Percentiles rank a stretch among this genome's conserved stretches.
These are phyloP conservation scores for Amanita subjunquillea DNA, from an alignment of 768 basidiomycete genomes.

Conservation along the genomic window DNA sequence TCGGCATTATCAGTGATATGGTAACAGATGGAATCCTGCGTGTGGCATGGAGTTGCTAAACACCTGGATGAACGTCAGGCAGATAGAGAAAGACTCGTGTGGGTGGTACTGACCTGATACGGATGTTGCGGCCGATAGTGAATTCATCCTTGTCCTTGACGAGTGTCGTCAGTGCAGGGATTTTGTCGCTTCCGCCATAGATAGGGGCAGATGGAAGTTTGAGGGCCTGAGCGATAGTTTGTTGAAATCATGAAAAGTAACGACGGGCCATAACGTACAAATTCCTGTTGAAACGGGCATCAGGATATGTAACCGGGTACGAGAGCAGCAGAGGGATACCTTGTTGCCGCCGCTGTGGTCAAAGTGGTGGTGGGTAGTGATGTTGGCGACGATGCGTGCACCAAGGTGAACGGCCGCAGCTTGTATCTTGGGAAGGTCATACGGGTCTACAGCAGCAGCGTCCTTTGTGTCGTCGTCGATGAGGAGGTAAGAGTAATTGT, in stretches of 20 bases:
- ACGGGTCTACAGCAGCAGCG: slow-evolving; percentile 77
- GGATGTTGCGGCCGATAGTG: slow-evolving; percentile 53
- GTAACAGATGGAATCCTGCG: slow-evolving; percentile 94
- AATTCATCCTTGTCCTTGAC: slow-evolving; percentile 81
- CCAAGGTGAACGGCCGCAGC: slow-evolving; percentile 50
- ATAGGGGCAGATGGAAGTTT: slow-evolving; percentile 35
- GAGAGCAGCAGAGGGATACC: slow-evolving; percentile 25
- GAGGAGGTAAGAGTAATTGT: slow-evolving; percentile 83
- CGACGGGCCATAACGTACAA: slow-evolving; percentile 27
- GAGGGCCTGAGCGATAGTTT: not conserved
- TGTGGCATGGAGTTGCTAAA: slow-evolving; percentile 87
- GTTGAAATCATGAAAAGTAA: not conserved
- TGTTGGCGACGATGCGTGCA: slow-evolving; percentile 56
- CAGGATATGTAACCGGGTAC: not conserved
- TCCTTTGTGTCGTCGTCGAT: slow-evolving; percentile 55
- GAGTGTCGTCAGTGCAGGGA: slow-evolving; percentile 55
- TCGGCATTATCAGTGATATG: slow-evolving; percentile 48
- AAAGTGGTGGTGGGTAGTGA: slow-evolving; percentile 90
- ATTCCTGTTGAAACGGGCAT: slow-evolving; percentile 23
- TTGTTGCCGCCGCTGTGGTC: slow-evolving; percentile 88
- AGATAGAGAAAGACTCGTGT: slow-evolving; percentile 4
- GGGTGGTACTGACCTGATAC: slow-evolving; percentile 36
- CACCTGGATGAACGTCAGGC: slow-evolving; percentile 34
- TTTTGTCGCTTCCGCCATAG: slow-evolving; percentile 74
- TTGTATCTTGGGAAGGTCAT: slow-evolving; percentile 60